These are phyloP conservation scores for Gastrolobium villosum DNA, from an alignment of 306 rosid species.

Conservation along the genomic window DNA sequence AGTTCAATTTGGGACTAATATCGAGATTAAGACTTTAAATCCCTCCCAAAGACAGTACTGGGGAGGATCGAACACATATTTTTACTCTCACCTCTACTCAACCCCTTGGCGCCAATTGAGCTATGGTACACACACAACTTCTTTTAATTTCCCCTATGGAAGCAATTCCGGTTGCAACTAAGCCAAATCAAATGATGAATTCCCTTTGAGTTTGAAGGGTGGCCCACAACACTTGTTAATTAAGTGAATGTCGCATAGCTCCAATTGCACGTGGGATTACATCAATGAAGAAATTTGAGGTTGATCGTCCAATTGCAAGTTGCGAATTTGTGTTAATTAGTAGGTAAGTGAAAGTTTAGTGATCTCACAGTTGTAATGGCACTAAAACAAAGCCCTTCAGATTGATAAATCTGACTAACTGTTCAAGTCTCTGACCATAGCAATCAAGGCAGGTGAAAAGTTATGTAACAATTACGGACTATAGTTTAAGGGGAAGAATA, in stretches of 20 bases:
- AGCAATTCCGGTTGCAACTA: neutral
- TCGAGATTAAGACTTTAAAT: too few relatives aligned
- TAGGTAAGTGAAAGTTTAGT: conserved; percentile 44
- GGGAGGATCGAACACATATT: too few relatives aligned
- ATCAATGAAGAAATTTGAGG: conserved; percentile 1
- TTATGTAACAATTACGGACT: conserved; percentile 15
- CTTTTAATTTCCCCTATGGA: neutral
- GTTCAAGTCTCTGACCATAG: conserved; percentile 41
- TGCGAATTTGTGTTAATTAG: conserved; percentile 12
- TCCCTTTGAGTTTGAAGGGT: neutral
- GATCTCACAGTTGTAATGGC: conserved; percentile 38
- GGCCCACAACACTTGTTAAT: neutral
- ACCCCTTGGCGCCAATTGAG: too few relatives aligned
- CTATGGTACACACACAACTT: too few relatives aligned
- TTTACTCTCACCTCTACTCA: too few relatives aligned
- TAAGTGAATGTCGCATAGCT: neutral
- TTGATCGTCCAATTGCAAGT: conserved; percentile 31
- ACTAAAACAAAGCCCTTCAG: neutral
- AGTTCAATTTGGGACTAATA: too few relatives aligned
- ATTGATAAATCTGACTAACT: conserved; percentile 29
- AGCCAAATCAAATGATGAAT: neutral
- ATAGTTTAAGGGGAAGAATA: too few relatives aligned
- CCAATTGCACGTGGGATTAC: conserved; percentile 24
- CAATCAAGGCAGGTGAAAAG: conserved; percentile 47
- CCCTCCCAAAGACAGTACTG: too few relatives aligned